Percentiles rank a stretch among this genome's conserved stretches.
phyloP scores from a whole-genome alignment of 164 flowering plant genomes.

The Cinnamomum chago region DNA sequence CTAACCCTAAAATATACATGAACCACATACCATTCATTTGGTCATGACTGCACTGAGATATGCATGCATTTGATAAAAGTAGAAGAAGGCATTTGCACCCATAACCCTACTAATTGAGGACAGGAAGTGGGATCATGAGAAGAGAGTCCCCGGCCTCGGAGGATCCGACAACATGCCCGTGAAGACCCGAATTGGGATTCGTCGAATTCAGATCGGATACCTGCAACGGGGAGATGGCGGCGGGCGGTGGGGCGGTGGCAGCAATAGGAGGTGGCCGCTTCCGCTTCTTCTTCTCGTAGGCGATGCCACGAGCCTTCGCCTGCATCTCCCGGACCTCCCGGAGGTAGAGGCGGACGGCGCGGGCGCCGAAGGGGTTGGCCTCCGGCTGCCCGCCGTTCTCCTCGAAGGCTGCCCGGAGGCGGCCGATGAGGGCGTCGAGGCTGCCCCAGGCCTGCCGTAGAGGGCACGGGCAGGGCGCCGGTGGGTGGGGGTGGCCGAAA shows the following conservation, averaged over 20 bases:
- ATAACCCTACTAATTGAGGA: neutral
- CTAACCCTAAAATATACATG: neutral
- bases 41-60: neutral
- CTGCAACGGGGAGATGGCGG: neutral
- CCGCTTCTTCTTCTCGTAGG: constrained; percentile 73
- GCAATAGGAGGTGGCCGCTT: constrained; percentile 25
- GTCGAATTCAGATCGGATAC: constrained; percentile 4
- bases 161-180: neutral
- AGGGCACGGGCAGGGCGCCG: constrained; percentile 64
- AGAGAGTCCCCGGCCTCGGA: neutral
- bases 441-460: constrained; percentile 77
- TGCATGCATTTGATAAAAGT: neutral
- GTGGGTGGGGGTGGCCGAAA: constrained; percentile 69
- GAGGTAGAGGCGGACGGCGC: constrained; percentile 60
- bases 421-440: constrained; percentile 70
- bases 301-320: constrained; percentile 64
- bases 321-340: constrained; percentile 63
- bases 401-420: constrained; percentile 71
- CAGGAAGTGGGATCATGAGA: constrained; percentile 1
- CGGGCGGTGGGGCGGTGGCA: constrained; percentile 5
- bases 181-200: neutral
- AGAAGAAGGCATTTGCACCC: neutral
- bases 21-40: too few species aligned
- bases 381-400: constrained; percentile 71
- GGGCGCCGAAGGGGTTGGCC: constrained; percentile 65